Evolutionary conservation across 2,329 filamentous ascomycete genomes (phyloP).

Genomic region (Passalora sequoiae): DNA sequence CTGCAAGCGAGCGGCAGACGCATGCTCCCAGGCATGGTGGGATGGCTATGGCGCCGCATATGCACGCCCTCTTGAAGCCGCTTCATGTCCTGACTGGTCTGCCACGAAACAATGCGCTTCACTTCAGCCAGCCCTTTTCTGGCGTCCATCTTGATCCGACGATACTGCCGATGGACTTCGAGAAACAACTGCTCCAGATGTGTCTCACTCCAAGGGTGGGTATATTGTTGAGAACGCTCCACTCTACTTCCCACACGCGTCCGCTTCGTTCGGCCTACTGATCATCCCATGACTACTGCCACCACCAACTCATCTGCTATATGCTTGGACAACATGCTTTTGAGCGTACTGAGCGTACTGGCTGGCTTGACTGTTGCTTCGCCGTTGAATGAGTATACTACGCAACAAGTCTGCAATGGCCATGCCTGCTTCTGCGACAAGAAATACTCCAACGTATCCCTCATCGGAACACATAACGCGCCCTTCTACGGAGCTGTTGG

Average conservation of each 20-base stretch:
- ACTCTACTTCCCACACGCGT: neutral
- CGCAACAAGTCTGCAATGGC: constrained; percentile 50
- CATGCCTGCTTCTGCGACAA: constrained; percentile 51
- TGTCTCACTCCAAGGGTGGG: neutral
- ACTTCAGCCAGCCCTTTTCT: neutral
- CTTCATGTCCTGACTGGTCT: neutral
- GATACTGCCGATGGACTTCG: too few relatives aligned
- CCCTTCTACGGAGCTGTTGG: constrained; percentile 60
- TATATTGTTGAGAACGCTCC: neutral
- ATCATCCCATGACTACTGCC: neutral
- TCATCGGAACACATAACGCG: constrained; percentile 60
- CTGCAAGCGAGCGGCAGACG: neutral
- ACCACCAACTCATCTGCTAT: neutral
- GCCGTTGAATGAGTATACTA: neutral
- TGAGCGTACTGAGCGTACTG: neutral
- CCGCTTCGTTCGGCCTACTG: neutral
- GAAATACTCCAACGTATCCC: constrained; percentile 54
- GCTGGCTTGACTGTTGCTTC: neutral
- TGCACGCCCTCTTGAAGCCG: neutral
- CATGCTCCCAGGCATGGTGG: neutral
- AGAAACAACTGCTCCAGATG: too few relatives aligned
- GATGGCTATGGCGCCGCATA: neutral
- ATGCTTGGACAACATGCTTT: neutral
- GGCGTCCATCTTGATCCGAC: too few relatives aligned
- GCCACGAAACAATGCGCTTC: neutral